Evolutionary conservation across 148 eudicot genomes (phyloP).

Genomic region (Rhododendron ovatum): DNA sequence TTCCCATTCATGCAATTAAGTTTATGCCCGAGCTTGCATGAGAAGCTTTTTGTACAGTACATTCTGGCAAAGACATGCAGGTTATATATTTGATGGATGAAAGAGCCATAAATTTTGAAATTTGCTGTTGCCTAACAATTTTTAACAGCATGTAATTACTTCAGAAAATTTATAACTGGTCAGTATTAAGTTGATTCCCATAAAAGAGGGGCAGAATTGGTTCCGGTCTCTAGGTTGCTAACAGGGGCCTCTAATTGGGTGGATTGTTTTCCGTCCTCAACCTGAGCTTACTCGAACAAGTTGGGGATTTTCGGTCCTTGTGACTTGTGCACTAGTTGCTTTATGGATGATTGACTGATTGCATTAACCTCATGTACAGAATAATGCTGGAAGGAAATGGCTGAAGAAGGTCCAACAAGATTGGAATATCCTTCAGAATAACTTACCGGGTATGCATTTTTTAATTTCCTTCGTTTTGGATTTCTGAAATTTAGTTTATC

Average conservation of each 20-base stretch:
- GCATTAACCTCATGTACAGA: conserved; percentile 32
- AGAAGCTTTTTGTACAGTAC: background rate
- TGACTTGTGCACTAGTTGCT: background rate
- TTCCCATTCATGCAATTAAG: background rate
- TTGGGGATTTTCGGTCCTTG: background rate
- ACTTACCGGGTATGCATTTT: conserved; percentile 64
- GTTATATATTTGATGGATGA: background rate
- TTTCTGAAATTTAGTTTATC: background rate
- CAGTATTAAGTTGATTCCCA: background rate
- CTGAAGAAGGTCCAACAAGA: conserved; percentile 91
- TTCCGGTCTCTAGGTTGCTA: background rate
- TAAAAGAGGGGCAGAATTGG: background rate
- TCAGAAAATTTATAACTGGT: background rate
- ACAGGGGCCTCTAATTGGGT: background rate
- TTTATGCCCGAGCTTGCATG: background rate
- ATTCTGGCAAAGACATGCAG: background rate
- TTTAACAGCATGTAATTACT: background rate
- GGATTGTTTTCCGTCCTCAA: background rate
- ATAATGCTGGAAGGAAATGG: conserved; percentile 78
- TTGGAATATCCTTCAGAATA: conserved; percentile 92
- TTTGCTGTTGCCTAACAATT: background rate
- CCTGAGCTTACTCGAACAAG: background rate
- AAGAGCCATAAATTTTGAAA: background rate
- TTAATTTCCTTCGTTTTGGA: background rate
- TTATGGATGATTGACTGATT: background rate